Evolutionary conservation across 306 rosid genomes (phyloP).

Genomic region (Erythrophleum fordii): DNA sequence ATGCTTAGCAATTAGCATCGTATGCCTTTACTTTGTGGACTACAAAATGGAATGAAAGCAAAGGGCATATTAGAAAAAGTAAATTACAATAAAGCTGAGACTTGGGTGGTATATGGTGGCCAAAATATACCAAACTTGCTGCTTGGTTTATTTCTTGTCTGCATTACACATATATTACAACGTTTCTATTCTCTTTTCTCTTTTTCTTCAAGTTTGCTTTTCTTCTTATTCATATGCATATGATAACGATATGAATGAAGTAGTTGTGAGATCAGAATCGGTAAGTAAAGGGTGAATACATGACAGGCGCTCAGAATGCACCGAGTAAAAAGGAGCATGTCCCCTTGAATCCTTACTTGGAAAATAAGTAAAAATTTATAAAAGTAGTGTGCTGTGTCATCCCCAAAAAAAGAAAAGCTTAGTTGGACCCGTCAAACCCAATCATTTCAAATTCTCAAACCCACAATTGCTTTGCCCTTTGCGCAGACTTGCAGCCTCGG

Average conservation of each 20-base stretch:
- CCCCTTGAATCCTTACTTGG: not conserved
- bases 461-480: conserved; percentile 48
- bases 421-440: conserved; percentile 84
- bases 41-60: conserved; percentile 7
- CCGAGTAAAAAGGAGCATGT: not conserved
- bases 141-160: conserved; percentile 38
- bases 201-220: conserved; percentile 24
- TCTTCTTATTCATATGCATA: not conserved
- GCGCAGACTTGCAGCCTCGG: conserved; percentile 52
- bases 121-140: conserved; percentile 52
- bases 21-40: not conserved
- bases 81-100: conserved; percentile 6
- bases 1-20: not conserved
- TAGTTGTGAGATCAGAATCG: conserved; percentile 32
- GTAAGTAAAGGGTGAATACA: not conserved
- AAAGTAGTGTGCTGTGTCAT: not conserved
- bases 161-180: conserved; percentile 27
- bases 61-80: not conserved
- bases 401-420: conserved; percentile 34
- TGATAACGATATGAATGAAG: conserved; percentile 28
- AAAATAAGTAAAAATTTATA: not conserved
- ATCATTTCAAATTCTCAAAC: conserved; percentile 59
- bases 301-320: not conserved
- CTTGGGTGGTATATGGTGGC: not conserved
- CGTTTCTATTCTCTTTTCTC: conserved; percentile 50